Base-by-base conservation (phyloP, 495 filamentous ascomycete species). In the Aspergillus panamensis region DNA sequence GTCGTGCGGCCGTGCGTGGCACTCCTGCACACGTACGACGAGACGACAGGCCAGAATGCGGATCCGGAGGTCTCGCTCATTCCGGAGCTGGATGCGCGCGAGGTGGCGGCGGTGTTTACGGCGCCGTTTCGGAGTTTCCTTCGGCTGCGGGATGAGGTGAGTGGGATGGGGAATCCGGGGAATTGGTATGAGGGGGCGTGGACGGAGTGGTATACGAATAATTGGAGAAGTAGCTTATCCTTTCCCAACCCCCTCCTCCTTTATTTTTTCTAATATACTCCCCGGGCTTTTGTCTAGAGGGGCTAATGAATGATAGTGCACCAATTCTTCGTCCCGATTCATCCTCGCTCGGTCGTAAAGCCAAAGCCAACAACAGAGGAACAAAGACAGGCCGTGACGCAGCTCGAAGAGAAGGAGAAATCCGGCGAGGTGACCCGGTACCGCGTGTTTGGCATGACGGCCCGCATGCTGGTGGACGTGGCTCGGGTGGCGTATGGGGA, bases 361-460 rank as follows among this genome's bases (percentile, higher is more conserved):
- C 84, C 85, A 6, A 75, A 72, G 42, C 58, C 21, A 12, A 51
- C 52, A 13, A 40, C 17, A 29, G 44, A 58, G 20, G 57, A 60
- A 19, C 63, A 71, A 51, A 60, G 65, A 35, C 47, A 56, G 20
- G 64, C 72, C 21, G 69, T 74, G 17, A 71, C 70, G 40, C 45
- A 65, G 12, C 68, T 78, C n/a, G 69, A 74, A 51, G 72, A 71
- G 20, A 73, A 73, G 31, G 74, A 80, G 64, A 71, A 77, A 19
- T 42, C 68, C 1, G 65, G 69, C 1, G 67, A 75, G 16, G 58
- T 81, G 8, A 76, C 75, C 47, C 77, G 85, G 16, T 92, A 91
- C 68, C 82, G 87, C 19, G 90, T 97, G 7, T 96, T 89, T 78
- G 92, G 92, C 17, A 92, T 96, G 89, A 97, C 92, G 47, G 92